These are phyloP conservation scores for Bothriochloa decipiens DNA, from an alignment of 176 grass and related monocot genomes.

Conservation along the genomic window DNA sequence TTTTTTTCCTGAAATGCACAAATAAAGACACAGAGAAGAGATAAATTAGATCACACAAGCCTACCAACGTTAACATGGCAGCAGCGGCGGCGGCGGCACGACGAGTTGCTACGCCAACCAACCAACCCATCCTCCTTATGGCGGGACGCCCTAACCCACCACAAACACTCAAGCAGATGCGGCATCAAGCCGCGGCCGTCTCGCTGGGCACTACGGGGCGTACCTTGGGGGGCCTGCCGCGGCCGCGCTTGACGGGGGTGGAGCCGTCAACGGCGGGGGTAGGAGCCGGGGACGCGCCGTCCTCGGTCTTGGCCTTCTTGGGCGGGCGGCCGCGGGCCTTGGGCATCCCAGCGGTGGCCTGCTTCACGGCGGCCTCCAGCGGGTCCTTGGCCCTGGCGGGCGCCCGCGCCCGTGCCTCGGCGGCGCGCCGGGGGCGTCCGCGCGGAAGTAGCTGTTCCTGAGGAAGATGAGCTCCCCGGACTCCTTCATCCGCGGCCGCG, in stretches of 20 bases:
- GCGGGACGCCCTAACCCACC: too few species aligned
- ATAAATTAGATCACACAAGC: too few species aligned
- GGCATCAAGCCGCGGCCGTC: slow-evolving; percentile 7
- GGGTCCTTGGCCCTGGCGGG: slow-evolving; percentile 61
- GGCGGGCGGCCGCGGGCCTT: slow-evolving; percentile 55
- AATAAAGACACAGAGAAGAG: too few species aligned
- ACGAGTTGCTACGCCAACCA: too few species aligned
- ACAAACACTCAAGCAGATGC: too few species aligned
- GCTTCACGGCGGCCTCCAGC: slow-evolving; percentile 43
- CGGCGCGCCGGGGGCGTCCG: slow-evolving; percentile 53
- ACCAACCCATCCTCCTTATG: too few species aligned
- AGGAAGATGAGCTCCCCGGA: slow-evolving; percentile 72
- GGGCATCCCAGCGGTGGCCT: slow-evolving; percentile 56
- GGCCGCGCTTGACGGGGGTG: slow-evolving; percentile 61
- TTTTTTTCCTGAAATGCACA: too few species aligned
- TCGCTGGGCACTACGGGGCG: slow-evolving; percentile 44
- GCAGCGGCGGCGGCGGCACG: too few species aligned
- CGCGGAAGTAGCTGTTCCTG: slow-evolving; percentile 74
- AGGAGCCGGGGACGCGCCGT: too few species aligned
- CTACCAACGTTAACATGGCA: too few species aligned
- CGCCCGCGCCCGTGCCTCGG: slow-evolving; percentile 66
- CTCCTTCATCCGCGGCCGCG: slow-evolving; percentile 85
- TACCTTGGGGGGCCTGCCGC: slow-evolving; percentile 81
- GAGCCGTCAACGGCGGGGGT: slow-evolving; percentile 5
- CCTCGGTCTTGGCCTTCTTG: slow-evolving; percentile 56